These are phyloP conservation scores for Dryadomyces quercivorus DNA, from an alignment of 2,329 filamentous ascomycete species.

Conservation along the genomic window DNA sequence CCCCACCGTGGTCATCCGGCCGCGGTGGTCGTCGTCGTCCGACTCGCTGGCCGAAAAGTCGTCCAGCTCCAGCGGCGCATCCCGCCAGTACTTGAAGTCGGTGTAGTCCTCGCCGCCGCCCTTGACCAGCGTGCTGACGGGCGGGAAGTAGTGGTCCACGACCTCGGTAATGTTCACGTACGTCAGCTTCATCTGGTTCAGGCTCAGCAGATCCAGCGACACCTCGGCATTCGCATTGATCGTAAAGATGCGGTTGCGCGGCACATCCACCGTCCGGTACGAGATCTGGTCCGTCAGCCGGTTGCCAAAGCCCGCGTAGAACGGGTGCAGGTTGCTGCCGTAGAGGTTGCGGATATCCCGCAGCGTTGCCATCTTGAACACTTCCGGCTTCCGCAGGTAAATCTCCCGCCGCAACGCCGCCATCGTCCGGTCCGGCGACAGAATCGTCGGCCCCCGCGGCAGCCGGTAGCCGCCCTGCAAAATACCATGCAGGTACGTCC, in stretches of 20 bases:
- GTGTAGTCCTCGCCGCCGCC: conserved; percentile 90
- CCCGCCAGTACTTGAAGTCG: conserved; percentile 94
- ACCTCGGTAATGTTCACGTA: conserved; percentile 97
- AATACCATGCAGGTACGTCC: conserved; percentile 81
- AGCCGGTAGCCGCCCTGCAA: conserved; percentile 76
- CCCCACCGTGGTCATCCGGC: conserved; percentile 12
- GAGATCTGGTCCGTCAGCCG: conserved; percentile 90
- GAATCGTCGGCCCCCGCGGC: conserved; percentile 83
- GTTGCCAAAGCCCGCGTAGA: conserved; percentile 96
- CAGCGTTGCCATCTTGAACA: conserved; percentile 98
- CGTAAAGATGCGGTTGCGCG: conserved; percentile 81
- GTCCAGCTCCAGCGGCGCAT: conserved; percentile 68
- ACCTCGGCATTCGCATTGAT: conserved; percentile 98
- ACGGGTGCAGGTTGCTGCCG: conserved; percentile 62
- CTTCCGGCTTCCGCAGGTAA: conserved; percentile 90
- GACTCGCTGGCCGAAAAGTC: conserved; percentile 81
- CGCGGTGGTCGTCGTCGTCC: conserved; percentile 28
- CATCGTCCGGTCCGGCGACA: conserved; percentile 90
- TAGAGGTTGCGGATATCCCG: conserved; percentile 90
- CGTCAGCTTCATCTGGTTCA: conserved; percentile 92
- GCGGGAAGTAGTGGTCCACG: conserved; percentile 96
- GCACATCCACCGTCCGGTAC: conserved; percentile 92
- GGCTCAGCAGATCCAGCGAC: conserved; percentile 72
- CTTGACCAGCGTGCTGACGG: conserved; percentile 74
- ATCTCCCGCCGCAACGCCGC: conserved; percentile 84